These are phyloP conservation scores for Nannizzia gypsea DNA, from an alignment of 2,329 filamentous ascomycete species.

Conservation along the genomic window DNA sequence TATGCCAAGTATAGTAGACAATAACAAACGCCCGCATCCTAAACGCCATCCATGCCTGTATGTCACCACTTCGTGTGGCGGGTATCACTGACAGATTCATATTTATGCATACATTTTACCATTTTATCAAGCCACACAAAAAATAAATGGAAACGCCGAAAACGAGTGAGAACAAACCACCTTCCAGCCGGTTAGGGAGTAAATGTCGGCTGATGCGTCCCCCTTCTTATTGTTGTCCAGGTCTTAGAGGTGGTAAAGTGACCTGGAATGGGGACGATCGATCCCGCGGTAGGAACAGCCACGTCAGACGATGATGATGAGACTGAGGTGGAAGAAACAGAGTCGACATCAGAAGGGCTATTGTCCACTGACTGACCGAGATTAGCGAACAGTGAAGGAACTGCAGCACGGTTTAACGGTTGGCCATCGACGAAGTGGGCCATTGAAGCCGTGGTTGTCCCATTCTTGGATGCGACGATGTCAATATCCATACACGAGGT, in stretches of 20 bases:
- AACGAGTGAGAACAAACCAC: too few relatives aligned
- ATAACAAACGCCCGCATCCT: slow-evolving; percentile 31
- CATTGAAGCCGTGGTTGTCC: neutral
- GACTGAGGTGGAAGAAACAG: neutral
- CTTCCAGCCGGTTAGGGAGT: slow-evolving; percentile 47
- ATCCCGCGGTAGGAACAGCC: neutral
- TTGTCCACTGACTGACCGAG: neutral
- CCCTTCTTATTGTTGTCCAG: neutral
- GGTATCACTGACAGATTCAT: neutral
- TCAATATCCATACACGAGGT: slow-evolving; percentile 41
- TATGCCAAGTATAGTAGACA: neutral
- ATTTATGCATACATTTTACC: neutral
- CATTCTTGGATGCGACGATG: slow-evolving; percentile 20
- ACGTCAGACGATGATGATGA: neutral
- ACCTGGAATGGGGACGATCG: neutral
- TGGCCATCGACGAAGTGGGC: slow-evolving; percentile 24
- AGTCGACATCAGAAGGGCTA: neutral
- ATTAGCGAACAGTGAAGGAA: slow-evolving; percentile 19
- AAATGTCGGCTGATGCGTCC: too few relatives aligned
- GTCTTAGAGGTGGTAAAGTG: neutral
- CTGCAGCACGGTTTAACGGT: slow-evolving; percentile 28
- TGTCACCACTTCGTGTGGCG: neutral
- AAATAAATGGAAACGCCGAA: neutral
- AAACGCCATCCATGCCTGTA: neutral
- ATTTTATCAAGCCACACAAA: neutral